These are phyloP conservation scores for Platanthera zijinensis DNA, from an alignment of 106 monocot genomes.

Conservation along the genomic window DNA sequence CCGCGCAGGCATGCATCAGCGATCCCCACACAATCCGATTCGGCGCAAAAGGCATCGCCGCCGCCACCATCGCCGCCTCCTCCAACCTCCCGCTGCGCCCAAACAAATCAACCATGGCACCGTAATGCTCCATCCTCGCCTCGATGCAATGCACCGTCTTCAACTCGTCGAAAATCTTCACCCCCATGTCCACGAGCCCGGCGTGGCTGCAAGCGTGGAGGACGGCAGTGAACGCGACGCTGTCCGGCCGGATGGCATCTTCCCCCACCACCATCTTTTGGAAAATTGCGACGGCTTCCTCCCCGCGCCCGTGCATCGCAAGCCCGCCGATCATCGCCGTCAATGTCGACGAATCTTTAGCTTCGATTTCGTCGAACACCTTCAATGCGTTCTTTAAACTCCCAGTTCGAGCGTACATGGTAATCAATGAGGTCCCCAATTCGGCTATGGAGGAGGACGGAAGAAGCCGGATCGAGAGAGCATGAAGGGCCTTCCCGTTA, in stretches of 20 bases:
- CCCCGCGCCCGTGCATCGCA: conserved; percentile 33
- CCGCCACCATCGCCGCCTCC: conserved; percentile 11
- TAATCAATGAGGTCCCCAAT: conserved; percentile 32
- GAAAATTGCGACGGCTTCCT: conserved; percentile 28
- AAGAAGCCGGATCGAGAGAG: not conserved
- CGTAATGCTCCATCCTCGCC: conserved; percentile 36
- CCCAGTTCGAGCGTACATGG: conserved; percentile 46
- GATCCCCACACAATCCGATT: conserved; percentile 20
- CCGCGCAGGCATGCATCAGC: conserved; percentile 14
- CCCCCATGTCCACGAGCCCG: conserved; percentile 28
- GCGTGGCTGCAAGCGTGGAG: conserved; percentile 49
- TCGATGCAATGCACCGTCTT: conserved; percentile 9
- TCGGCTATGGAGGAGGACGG: not conserved
- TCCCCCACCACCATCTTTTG: conserved; percentile 17
- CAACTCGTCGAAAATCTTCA: conserved; percentile 28
- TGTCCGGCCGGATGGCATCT: conserved; percentile 21
- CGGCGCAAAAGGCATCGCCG: conserved; percentile 21
- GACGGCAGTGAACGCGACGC: conserved; percentile 27
- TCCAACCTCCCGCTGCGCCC: conserved; percentile 18
- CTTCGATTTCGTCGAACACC: conserved; percentile 33
- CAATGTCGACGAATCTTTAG: conserved; percentile 27
- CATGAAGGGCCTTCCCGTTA: conserved; percentile 14
- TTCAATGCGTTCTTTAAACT: conserved; percentile 13
- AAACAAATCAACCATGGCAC: conserved; percentile 25
- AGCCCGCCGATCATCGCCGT: conserved; percentile 41